Evolutionary conservation across 768 basidiomycete species (phyloP).

Genomic region (Fibroporia radiculosa): DNA sequence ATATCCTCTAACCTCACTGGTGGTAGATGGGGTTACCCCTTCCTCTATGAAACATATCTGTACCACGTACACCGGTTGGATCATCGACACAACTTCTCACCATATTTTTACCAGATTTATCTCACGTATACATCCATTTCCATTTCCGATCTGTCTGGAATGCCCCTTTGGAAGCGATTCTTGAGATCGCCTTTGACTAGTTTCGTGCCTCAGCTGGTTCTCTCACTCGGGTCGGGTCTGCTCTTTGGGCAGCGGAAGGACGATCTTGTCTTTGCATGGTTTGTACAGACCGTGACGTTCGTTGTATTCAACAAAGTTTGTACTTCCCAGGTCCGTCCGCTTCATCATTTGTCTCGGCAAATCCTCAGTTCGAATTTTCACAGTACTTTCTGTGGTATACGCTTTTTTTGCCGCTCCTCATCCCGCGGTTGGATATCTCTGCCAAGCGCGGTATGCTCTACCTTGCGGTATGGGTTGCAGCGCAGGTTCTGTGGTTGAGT

Average conservation of each 20-base stretch:
- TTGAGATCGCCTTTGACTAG: constrained; percentile 70
- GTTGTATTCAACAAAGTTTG: constrained; percentile 99
- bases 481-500: constrained; percentile 85
- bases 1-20: not conserved
- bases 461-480: constrained; percentile 58
- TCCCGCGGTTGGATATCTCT: constrained; percentile 57
- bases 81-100: constrained; percentile 97
- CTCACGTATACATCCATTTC: constrained; percentile 58
- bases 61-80: constrained; percentile 90
- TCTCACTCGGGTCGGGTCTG: constrained; percentile 70
- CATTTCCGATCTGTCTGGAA: constrained; percentile 8
- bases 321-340: constrained; percentile 75
- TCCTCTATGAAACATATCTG: constrained; percentile 86
- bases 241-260: constrained; percentile 48
- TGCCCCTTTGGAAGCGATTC: constrained; percentile 32
- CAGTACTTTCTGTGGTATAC: constrained; percentile 99
- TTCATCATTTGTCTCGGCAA: not conserved
- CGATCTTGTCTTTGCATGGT: constrained; percentile 79
- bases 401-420: constrained; percentile 75
- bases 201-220: constrained; percentile 75
- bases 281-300: constrained; percentile 84
- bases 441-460: constrained; percentile 32
- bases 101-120: constrained; percentile 94
- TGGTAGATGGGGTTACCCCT: constrained; percentile 87
- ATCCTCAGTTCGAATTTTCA: not conserved